Conservation (phyloP, 371 early-diverging fungal genomes). For the Rhizopus arrhizus region DNA sequence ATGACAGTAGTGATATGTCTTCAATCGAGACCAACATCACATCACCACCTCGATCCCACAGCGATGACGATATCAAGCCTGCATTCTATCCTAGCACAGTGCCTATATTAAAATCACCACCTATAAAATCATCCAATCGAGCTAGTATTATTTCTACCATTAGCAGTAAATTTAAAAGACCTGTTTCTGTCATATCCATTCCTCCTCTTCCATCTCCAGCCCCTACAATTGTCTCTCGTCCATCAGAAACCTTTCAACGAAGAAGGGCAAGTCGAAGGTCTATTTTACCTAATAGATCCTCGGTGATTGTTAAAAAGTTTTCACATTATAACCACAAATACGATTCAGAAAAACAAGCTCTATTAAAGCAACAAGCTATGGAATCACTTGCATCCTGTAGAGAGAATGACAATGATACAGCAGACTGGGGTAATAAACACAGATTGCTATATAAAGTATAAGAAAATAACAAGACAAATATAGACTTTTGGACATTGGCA, state of each 20-base stretch:
- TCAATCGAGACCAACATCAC: slow-evolving; percentile 39
- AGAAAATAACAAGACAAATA: background rate
- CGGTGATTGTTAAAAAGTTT: slow-evolving; percentile 17
- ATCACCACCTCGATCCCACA: slow-evolving; percentile 13
- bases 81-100: slow-evolving; percentile 2
- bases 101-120: slow-evolving; percentile 22
- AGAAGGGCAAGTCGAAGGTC: slow-evolving; percentile 28
- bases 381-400: slow-evolving; percentile 19
- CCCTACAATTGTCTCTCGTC: slow-evolving; percentile 12
- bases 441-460: background rate
- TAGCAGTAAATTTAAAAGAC: slow-evolving; percentile 22
- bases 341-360: slow-evolving; percentile 37
- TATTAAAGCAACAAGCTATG: slow-evolving; percentile 36
- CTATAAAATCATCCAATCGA: slow-evolving; percentile 2
- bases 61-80: slow-evolving; percentile 13
- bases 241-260: slow-evolving; percentile 31
- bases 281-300: background rate
- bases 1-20: slow-evolving; percentile 23
- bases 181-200: slow-evolving; percentile 14
- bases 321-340: slow-evolving; percentile 57
- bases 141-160: slow-evolving; percentile 11
- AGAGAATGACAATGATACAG: slow-evolving; percentile 14
- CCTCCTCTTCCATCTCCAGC: background rate
- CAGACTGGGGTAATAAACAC: slow-evolving; percentile 32
- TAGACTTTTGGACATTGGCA: slow-evolving; percentile 44